Conservation (phyloP, 225 moss, liverwort and hornwort genomes). For the Pseudoscleropodium purum region DNA sequence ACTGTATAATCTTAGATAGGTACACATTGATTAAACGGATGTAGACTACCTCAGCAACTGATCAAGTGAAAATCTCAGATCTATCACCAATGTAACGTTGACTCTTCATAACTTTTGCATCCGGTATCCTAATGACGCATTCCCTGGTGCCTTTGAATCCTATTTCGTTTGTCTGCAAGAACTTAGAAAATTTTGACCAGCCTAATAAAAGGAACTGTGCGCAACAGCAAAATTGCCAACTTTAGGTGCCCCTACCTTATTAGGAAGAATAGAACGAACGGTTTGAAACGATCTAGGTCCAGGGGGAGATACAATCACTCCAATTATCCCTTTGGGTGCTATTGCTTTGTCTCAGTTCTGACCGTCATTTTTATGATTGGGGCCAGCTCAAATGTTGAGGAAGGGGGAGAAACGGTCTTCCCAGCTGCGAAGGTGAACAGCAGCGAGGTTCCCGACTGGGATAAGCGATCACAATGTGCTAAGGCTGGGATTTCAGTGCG, state of each 20-base stretch:
- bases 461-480: constrained; percentile 80
- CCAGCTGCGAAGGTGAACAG: constrained; percentile 79
- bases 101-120: background rate
- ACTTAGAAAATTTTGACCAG: background rate
- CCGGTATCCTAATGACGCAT: background rate
- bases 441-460: constrained; percentile 60
- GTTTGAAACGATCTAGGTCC: background rate
- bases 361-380: background rate
- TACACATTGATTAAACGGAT: background rate
- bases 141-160: background rate
- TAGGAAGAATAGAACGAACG: background rate
- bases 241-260: background rate
- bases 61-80: background rate
- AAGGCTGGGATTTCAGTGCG: constrained; percentile 81
- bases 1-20: background rate
- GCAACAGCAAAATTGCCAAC: too few relatives aligned
- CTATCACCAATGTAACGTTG: background rate
- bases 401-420: constrained; percentile 97
- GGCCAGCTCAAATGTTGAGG: constrained; percentile 84
- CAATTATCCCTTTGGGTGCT: background rate
- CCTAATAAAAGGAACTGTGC: background rate
- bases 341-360: background rate
- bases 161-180: background rate
- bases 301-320: background rate
- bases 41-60: background rate